These are phyloP conservation scores for Podospora tetraspora DNA, from an alignment of 495 filamentous ascomycete species.

Conservation along the genomic window DNA sequence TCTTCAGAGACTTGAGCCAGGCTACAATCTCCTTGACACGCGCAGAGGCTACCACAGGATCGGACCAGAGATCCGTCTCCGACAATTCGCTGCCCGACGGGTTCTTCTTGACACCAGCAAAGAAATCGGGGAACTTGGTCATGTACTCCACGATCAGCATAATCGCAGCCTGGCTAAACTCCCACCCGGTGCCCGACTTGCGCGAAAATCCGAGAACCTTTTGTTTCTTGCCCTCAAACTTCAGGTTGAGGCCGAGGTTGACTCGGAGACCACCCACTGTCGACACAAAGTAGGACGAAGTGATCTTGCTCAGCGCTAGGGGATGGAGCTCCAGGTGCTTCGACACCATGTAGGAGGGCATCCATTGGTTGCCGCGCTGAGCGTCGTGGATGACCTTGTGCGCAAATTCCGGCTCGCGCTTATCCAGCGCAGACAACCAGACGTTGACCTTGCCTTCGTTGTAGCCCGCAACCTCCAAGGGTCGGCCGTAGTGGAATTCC, in stretches of 20 bases:
- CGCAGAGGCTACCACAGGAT: slow-evolving; percentile 58
- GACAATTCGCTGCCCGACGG: slow-evolving; percentile 42
- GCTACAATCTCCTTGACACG: slow-evolving; percentile 77
- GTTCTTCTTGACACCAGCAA: slow-evolving; percentile 72
- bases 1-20: slow-evolving; percentile 87
- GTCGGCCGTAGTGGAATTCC: slow-evolving; percentile 87
- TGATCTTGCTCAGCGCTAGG: slow-evolving; percentile 89
- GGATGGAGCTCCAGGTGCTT: slow-evolving; percentile 75
- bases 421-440: slow-evolving; percentile 61
- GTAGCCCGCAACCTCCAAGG: slow-evolving; percentile 76
- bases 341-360: slow-evolving; percentile 80
- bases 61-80: slow-evolving; percentile 81
- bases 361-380: slow-evolving; percentile 65
- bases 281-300: slow-evolving; percentile 80
- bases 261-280: slow-evolving; percentile 68
- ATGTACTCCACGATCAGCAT: slow-evolving; percentile 81
- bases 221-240: slow-evolving; percentile 89
- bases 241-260: slow-evolving; percentile 92
- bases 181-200: slow-evolving; percentile 79
- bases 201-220: slow-evolving; percentile 97
- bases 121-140: slow-evolving; percentile 90
- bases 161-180: slow-evolving; percentile 83
- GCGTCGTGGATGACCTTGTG: slow-evolving; percentile 61
- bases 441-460: slow-evolving; percentile 67
- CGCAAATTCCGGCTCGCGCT: slow-evolving; percentile 76